Percentiles rank a stretch among this genome's conserved stretches.
Conservation (phyloP, 805 yeast species). For the Saccharomycopsis sp. region DNA sequence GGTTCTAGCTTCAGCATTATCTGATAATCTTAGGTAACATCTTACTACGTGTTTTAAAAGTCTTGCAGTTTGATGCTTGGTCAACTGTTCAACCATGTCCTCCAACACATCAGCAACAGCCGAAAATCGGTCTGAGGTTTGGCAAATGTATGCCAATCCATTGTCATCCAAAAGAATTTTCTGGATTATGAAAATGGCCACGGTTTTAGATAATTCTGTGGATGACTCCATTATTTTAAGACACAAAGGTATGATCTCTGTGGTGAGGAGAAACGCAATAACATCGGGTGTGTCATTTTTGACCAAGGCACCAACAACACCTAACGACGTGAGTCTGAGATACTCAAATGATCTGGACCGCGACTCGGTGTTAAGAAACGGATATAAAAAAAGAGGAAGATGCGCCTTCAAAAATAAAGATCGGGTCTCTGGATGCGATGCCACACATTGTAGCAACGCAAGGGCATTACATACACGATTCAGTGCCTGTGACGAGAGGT, state of each 20-base stretch:
- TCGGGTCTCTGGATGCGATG: slow-evolving; percentile 89
- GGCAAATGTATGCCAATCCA: slow-evolving; percentile 88
- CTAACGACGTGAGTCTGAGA: slow-evolving; percentile 83
- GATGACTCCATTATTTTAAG: slow-evolving; percentile 92
- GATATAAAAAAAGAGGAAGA: slow-evolving; percentile 86
- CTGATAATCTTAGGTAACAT: slow-evolving; percentile 85
- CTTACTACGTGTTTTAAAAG: slow-evolving; percentile 88
- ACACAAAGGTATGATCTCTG: slow-evolving; percentile 94
- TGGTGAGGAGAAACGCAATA: slow-evolving; percentile 82
- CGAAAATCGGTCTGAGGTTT: slow-evolving; percentile 88
- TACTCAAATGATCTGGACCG: slow-evolving; percentile 92
- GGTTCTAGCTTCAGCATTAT: slow-evolving; percentile 84
- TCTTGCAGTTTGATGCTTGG: slow-evolving; percentile 71
- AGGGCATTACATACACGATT: slow-evolving; percentile 94
- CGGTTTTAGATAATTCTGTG: slow-evolving; percentile 89
- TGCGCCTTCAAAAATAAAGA: slow-evolving; percentile 81
- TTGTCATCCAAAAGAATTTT: slow-evolving; percentile 87
- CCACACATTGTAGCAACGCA: slow-evolving; percentile 92
- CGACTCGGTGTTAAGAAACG: slow-evolving; percentile 86
- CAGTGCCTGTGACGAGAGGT: slow-evolving; percentile 75
- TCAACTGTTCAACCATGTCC: slow-evolving; percentile 82
- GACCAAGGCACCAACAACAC: slow-evolving; percentile 95
- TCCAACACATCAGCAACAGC: slow-evolving; percentile 88
- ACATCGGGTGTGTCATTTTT: slow-evolving; percentile 95
- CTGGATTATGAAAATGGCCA: slow-evolving; percentile 92